Percentiles rank a stretch among this genome's conserved stretches.
phyloP scores from a whole-genome alignment of 345 rosid genomes.

The Mallotus nudiflorus region DNA sequence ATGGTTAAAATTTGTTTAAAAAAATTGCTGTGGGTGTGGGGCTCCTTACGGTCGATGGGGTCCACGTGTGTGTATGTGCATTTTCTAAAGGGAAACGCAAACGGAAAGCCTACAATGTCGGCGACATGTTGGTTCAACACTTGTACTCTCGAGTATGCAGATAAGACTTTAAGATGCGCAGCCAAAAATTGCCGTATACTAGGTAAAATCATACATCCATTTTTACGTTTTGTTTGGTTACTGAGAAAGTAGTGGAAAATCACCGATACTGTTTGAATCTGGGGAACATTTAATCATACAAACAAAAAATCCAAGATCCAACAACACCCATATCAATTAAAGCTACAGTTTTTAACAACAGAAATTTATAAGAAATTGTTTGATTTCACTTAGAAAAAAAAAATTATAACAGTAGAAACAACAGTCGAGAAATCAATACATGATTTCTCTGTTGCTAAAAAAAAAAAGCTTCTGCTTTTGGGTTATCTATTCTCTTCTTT shows the following conservation, averaged over 20 bases:
- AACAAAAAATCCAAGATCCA: too few species aligned
- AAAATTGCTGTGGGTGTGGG: too few species aligned
- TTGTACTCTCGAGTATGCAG: conserved; percentile 1
- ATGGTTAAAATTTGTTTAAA: too few species aligned
- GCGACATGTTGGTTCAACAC: conserved; percentile 45
- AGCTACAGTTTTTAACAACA: too few species aligned
- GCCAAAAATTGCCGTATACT: not conserved
- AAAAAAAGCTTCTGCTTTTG: not conserved
- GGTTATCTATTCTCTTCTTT: conserved; percentile 12
- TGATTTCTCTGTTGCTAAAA: conserved; percentile 39
- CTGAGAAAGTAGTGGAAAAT: not conserved
- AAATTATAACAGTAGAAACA: not conserved
- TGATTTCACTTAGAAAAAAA: not conserved
- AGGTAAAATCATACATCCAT: too few species aligned
- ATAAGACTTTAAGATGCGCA: not conserved
- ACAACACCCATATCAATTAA: too few species aligned
- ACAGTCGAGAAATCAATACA: not conserved
- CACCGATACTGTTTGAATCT: not conserved
- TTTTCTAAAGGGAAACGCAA: too few species aligned
- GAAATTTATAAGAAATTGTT: not conserved
- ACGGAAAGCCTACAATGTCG: conserved; percentile 27
- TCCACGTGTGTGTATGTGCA: not conserved
- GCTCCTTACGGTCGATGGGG: too few species aligned
- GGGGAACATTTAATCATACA: not conserved
- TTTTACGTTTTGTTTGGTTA: not conserved